Base-by-base conservation (phyloP, 2,329 filamentous ascomycete species). In the Aureobasidium namibiae region DNA sequence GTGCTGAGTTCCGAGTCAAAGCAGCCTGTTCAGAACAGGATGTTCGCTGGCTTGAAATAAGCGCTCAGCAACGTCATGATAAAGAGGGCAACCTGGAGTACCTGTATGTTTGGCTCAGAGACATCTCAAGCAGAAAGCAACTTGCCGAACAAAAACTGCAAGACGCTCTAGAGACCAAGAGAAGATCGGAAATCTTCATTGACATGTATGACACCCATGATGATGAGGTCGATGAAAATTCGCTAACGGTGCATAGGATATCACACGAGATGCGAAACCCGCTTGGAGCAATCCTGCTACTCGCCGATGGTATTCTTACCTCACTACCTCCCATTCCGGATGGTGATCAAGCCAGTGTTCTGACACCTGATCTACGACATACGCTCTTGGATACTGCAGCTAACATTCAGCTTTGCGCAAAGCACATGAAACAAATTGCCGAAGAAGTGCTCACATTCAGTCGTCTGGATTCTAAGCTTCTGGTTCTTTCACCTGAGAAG, bases 251-350 rank as follows among this genome's bases (percentile, higher is more conserved):
- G 1, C 2, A n/a, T 9, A 52, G 48, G 68, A 65, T 66, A 4
- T 72, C 68, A 11, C 73, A 75, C 61, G 74, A 76, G 54, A 75
- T 77, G 69, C 66, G 75, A 2, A 77, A 77, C 57, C 75, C 75
- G 2, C 65, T 77, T 0, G 70, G 67, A 23, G 75, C 76, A 0
- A 76, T 78, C 31, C 65, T 77, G 5, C 74, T 76, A 36, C 74
- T 71, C 46, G 75, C 75, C 1, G 75, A 78, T 48, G 71, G 70
- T 3, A 76, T 78, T 39, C 65, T 72, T 14, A 69, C 65, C 23
- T 70, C 67, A 0, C 63, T 76, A 7, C 50, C 50, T 21, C 16
- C 36, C 3, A 36, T 41, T 9, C 21, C 16, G 3, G 61, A 62
- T 29, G 8, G 6, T 16, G 26, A 26, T 11, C 53, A 61, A 41